Base-by-base conservation (phyloP, 202 grass and related monocot species). In the Digitaria exilis region DNA sequence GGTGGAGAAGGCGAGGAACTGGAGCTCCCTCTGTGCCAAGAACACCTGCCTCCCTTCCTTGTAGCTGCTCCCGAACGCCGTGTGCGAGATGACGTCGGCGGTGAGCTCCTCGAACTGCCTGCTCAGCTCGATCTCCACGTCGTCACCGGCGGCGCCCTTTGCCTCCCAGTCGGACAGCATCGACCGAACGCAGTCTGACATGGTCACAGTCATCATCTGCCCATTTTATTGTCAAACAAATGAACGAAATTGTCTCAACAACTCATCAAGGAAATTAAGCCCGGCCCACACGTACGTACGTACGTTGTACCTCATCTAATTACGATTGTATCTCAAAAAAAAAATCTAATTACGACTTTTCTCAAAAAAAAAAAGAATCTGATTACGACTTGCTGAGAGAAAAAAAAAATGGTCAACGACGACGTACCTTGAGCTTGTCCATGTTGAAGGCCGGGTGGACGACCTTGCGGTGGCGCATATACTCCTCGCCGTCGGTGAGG, bases 391-490 rank as follows among this genome's bases (percentile, higher is more conserved):
- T n/a, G n/a, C n/a, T n/a, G n/a, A n/a, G n/a, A n/a, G n/a, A n/a
- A n/a, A n/a, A n/a, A n/a, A n/a, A n/a, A n/a, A n/a, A n/a, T n/a
- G n/a, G n/a, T n/a, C n/a, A n/a, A n/a, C n/a, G n/a, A n/a, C n/a
- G n/a, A n/a, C n/a, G n/a, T n/a, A n/a, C n/a, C n/a, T 91, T 91
- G 86, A 94, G 76, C 72, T 91, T 91, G 26, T 94, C 88, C 71
- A 89, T 91, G 80, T 71, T 69, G 86, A 94, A 94, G 0, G 86
- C 92, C 4, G 88, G 92, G 71, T 88, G 41, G 19, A 91, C 80
- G 65, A 94, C 85, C 76, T 85, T 91, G 2, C 70, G 79, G 74
- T 91, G 92, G 41, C 88, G 92, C 77, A 82, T 87, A 86, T 88
- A 94, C 14, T 89, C 88, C 0, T 87, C 79, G 31, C 92, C 88